Evolutionary conservation across 2,329 filamentous ascomycete genomes (phyloP).

Genomic region (Ceratocystis papillata): DNA sequence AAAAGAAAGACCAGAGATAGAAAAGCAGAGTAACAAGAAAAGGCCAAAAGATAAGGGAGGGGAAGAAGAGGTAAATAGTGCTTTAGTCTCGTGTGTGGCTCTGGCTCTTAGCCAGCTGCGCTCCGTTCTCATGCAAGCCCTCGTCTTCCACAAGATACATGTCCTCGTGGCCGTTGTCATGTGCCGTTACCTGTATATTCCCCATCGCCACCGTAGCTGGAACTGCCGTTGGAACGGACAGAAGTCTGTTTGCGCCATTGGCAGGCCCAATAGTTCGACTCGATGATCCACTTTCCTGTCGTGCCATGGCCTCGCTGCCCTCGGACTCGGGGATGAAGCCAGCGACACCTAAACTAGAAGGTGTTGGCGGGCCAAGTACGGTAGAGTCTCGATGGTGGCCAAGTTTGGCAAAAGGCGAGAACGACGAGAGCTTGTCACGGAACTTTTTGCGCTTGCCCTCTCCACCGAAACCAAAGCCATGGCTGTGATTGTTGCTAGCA

Average conservation of each 20-base stretch:
- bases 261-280: not conserved
- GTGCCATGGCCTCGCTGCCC: conserved; percentile 5
- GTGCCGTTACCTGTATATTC: conserved; percentile 14
- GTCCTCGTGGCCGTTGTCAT: conserved; percentile 22
- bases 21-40: not conserved
- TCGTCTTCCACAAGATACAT: conserved; percentile 23
- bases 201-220: not conserved
- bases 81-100: not conserved
- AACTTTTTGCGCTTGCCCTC: conserved; percentile 19
- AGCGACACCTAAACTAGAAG: not conserved
- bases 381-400: conserved; percentile 10
- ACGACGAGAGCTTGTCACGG: conserved; percentile 17
- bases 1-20: not conserved
- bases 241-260: not conserved
- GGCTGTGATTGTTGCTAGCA: not conserved
- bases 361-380: not conserved
- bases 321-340: not conserved
- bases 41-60: not conserved
- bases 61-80: not conserved
- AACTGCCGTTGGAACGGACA: not conserved
- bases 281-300: conserved; percentile 13
- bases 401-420: conserved; percentile 22
- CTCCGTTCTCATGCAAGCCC: not conserved
- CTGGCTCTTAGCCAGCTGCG: not conserved
- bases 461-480: conserved; percentile 32